phyloP scores from a whole-genome alignment of 1,284 basidiomycete species.

The Cystobasidium pallidum region DNA sequence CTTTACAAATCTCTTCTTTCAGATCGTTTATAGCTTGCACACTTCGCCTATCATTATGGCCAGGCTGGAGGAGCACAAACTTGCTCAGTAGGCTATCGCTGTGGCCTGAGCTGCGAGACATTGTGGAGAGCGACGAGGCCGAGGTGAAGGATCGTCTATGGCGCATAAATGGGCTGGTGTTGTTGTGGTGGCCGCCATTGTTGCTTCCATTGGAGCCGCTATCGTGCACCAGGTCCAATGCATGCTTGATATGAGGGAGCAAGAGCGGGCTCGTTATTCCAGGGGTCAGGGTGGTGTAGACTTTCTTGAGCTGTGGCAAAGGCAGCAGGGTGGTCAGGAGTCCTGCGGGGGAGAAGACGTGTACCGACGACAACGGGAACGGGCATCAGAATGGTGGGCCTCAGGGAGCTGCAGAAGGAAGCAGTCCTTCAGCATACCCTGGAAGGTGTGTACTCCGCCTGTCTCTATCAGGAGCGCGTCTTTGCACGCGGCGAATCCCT shows the following conservation, averaged over 20 bases:
- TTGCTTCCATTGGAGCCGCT: background rate
- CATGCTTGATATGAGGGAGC: constrained; percentile 28
- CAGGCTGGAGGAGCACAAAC: constrained; percentile 15
- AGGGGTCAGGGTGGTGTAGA: constrained; percentile 25
- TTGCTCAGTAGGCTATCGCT: constrained; percentile 20
- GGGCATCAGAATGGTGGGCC: background rate
- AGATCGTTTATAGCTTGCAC: constrained; percentile 14
- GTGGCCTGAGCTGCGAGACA: constrained; percentile 16
- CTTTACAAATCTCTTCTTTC: background rate
- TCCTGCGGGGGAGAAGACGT: background rate
- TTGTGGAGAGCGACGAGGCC: constrained; percentile 18
- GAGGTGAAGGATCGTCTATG: constrained; percentile 30
- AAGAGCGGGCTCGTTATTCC: constrained; percentile 8
- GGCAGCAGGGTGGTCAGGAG: constrained; percentile 18
- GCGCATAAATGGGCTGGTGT: constrained; percentile 23
- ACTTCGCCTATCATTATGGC: background rate
- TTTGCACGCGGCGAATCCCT: constrained; percentile 26
- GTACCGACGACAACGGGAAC: background rate
- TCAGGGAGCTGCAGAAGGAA: background rate
- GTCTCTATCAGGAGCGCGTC: constrained; percentile 26
- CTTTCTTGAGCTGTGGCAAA: constrained; percentile 35
- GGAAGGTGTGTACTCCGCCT: constrained; percentile 13
- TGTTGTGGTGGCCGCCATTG: background rate
- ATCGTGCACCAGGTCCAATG: constrained; percentile 15
- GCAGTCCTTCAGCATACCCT: constrained; percentile 7